Conservation (phyloP, 306 rosid genomes). For the Cicer arietinum region DNA sequence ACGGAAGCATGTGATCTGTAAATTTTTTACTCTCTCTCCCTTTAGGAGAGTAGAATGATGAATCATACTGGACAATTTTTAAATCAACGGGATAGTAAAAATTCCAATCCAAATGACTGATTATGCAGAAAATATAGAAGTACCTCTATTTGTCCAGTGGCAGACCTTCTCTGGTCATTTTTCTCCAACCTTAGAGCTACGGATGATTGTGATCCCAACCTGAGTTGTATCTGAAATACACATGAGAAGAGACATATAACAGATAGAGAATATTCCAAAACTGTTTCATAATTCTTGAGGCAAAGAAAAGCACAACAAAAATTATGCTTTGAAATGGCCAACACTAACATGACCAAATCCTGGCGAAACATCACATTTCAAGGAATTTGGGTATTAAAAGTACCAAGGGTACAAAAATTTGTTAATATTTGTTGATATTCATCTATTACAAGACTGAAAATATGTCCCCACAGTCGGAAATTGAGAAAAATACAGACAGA, state of each 20-base stretch:
- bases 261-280: slow-evolving; percentile 36
- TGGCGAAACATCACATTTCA: background rate
- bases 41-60: background rate
- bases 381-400: slow-evolving; percentile 26
- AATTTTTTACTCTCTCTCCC: background rate
- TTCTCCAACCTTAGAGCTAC: slow-evolving; percentile 88
- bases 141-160: slow-evolving; percentile 92
- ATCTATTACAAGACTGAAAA: no score
- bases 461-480: slow-evolving; percentile 9
- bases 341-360: slow-evolving; percentile 16
- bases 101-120: slow-evolving; percentile 14
- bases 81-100: background rate
- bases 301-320: slow-evolving; percentile 16
- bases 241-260: slow-evolving; percentile 16
- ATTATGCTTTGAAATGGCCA: slow-evolving; percentile 1
- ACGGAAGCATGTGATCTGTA: slow-evolving; percentile 21
- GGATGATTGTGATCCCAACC: slow-evolving; percentile 79
- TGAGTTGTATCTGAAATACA: slow-evolving; percentile 74
- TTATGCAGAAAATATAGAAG: slow-evolving; percentile 41
- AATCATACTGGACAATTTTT: background rate
- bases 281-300: slow-evolving; percentile 20
- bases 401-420: background rate
- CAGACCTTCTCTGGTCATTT: slow-evolving; percentile 75
- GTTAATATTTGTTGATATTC: background rate
- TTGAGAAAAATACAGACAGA: slow-evolving; percentile 19